Conservation (phyloP, 2,329 filamentous ascomycete species). For the Fusarium musae region DNA sequence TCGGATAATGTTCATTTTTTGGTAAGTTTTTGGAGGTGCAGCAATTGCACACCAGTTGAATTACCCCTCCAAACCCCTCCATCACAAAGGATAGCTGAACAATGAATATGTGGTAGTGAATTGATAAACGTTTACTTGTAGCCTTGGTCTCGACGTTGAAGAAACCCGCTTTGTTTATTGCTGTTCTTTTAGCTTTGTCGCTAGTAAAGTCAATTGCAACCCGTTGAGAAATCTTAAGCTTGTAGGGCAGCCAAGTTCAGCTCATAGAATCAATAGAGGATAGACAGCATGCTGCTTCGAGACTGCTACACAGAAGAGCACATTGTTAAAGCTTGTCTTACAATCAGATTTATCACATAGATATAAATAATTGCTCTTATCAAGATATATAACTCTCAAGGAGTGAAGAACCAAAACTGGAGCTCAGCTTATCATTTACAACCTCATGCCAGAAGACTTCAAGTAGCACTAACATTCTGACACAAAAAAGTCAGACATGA, state of each 20-base stretch:
- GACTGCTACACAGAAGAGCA: neutral
- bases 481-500: neutral
- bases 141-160: neutral
- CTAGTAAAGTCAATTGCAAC: neutral
- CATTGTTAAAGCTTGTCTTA: no score
- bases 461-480: no score
- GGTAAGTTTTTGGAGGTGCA: neutral
- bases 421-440: neutral
- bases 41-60: neutral
- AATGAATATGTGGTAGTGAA: neutral
- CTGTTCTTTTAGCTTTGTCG: neutral
- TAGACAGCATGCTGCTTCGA: neutral
- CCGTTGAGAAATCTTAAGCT: neutral
- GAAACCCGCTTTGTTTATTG: neutral
- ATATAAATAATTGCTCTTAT: neutral
- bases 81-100: neutral
- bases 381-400: neutral
- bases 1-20: neutral
- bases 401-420: neutral
- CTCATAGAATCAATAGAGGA: neutral
- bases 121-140: neutral
- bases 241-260: neutral
- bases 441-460: neutral
- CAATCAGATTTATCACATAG: no score
- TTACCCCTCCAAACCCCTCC: constrained; percentile 11